Evolutionary conservation across 2,329 filamentous ascomycete species (phyloP).

Genomic region (Mariannaea sp.): DNA sequence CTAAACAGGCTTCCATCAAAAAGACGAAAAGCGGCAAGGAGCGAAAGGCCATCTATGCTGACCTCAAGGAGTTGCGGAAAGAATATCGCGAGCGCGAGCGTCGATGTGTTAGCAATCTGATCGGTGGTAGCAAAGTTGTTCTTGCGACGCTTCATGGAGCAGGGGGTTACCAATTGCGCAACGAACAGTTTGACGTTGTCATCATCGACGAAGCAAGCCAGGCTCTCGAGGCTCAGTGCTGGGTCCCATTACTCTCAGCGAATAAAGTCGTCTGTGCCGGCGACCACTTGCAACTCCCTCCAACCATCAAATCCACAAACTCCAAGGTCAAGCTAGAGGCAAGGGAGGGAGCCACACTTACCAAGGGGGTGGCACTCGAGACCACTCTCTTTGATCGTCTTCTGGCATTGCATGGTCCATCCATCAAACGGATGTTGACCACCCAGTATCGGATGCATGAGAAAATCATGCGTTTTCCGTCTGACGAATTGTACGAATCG

Average conservation of each 20-base stretch:
- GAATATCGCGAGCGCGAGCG: slow-evolving; percentile 87
- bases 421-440: slow-evolving; percentile 92
- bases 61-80: slow-evolving; percentile 82
- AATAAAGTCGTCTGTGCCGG: slow-evolving; percentile 89
- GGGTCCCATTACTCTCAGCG: slow-evolving; percentile 84
- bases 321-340: slow-evolving; percentile 50
- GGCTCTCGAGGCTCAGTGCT: slow-evolving; percentile 94
- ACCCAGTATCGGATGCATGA: slow-evolving; percentile 99
- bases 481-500: slow-evolving; percentile 82
- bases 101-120: slow-evolving; percentile 76
- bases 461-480: slow-evolving; percentile 93
- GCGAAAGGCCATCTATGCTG: slow-evolving; percentile 78
- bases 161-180: slow-evolving; percentile 79
- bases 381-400: slow-evolving; percentile 93
- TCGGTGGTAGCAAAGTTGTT: slow-evolving; percentile 82
- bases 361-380: slow-evolving; percentile 70
- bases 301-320: slow-evolving; percentile 85
- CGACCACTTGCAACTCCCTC: slow-evolving; percentile 91
- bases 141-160: slow-evolving; percentile 92
- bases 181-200: slow-evolving; percentile 87
- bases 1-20: slow-evolving; percentile 83
- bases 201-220: slow-evolving; percentile 97
- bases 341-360: slow-evolving; percentile 45
- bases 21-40: slow-evolving; percentile 85
- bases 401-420: slow-evolving; percentile 76